These are phyloP conservation scores for Coprinopsis marcescibilis DNA, from an alignment of 768 basidiomycete genomes.

Conservation along the genomic window DNA sequence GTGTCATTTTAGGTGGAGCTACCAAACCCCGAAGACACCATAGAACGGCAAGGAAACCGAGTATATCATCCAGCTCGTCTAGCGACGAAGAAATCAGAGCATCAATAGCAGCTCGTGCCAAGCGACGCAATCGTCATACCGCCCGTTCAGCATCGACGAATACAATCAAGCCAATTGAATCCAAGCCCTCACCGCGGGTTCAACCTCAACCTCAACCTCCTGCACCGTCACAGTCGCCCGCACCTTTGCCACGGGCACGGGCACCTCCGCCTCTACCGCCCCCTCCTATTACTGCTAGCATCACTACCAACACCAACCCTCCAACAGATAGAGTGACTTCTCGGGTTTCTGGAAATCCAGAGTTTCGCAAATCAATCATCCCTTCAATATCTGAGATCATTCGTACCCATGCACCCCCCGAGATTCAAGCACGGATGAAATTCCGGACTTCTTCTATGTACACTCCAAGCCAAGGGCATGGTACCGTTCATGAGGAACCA, in stretches of 20 bases:
- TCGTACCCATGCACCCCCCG: slow-evolving; percentile 65
- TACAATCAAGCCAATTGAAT: slow-evolving; percentile 8
- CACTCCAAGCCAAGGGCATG: slow-evolving; percentile 41
- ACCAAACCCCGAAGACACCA: slow-evolving; percentile 32
- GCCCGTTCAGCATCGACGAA: slow-evolving; percentile 22
- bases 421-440: slow-evolving; percentile 44
- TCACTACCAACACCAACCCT: slow-evolving; percentile 3
- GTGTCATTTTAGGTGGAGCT: slow-evolving; percentile 57
- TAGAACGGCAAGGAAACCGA: slow-evolving; percentile 17
- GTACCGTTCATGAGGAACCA: slow-evolving; percentile 44
- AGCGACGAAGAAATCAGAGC: slow-evolving; percentile 41
- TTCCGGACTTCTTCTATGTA: slow-evolving; percentile 45
- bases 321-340: slow-evolving; percentile 4
- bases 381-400: slow-evolving; percentile 91
- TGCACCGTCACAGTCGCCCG: slow-evolving; percentile 10
- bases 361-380: slow-evolving; percentile 44
- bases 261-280: neutral
- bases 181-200: no score
- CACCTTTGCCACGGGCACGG: neutral
- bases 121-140: slow-evolving; percentile 26
- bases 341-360: slow-evolving; percentile 17
- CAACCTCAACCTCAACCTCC: no score
- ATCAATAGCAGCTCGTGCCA: slow-evolving; percentile 23
- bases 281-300: neutral
- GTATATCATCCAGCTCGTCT: slow-evolving; percentile 39